Base-by-base conservation (phyloP, 1,139 yeast genomes). In the Suhomyces choctaworum region DNA sequence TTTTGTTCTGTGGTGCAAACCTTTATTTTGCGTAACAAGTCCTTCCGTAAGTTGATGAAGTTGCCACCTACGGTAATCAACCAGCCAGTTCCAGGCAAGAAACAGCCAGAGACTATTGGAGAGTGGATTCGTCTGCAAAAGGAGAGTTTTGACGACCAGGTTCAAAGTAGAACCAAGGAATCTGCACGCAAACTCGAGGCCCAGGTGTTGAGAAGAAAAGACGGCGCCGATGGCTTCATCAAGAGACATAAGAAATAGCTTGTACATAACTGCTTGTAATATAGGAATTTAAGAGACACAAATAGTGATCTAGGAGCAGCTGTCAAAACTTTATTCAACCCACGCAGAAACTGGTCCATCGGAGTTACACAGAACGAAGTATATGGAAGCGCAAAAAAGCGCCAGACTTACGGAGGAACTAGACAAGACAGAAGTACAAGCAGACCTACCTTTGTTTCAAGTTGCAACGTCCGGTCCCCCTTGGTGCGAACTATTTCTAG, bases 1-100 rank as follows among this genome's bases (percentile, higher is more conserved):
- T 50, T 80, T 10, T 76, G 79, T 47, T 85, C 96, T 0, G 75
- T 86, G 36, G 40, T 77, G 11, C 97, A 90, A 65, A 78, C 92
- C 10, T 55, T 76, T 31, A 50, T 84, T 12, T 71, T 92, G 52
- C 80, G 82, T 54, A 76, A 71, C 45, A 63, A 72, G 32, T 49
- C 62, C 39, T 76, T 85, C 54, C 77, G 97, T 58, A 68, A 65
- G 31, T 41, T 64, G 39, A 61, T 77, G 14, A 77, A 80, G n/a
- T 70, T 90, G 56, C 81, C 92, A 9, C 84, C 85, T 17, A 68
- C 85, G 44, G 78, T 75, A 19, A 65, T 66, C 27, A 76, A 80
- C 12, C 63, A 71, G 37, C 53, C 57, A 6, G 43, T 49, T 11
- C 54, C 56, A 4, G 54, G 57, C 14, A 48, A 50, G 32, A 52